Evolutionary conservation across 129 eudicot species (phyloP), one percentile per base, ranked within the genome.

Genomic region (Flaveria linearis): DNA sequence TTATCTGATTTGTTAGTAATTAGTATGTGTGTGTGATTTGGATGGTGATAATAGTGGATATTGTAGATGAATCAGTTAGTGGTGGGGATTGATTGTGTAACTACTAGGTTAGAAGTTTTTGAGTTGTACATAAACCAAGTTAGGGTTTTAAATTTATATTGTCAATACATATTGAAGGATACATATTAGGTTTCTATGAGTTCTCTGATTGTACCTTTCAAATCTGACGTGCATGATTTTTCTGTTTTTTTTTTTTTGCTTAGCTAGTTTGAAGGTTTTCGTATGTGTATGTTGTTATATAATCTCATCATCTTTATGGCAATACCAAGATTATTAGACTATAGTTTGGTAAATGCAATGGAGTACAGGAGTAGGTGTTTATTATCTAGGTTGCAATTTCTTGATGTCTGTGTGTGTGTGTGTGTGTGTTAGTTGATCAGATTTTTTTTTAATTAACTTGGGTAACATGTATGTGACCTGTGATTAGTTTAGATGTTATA

Each of bases 361-460:
- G 51, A 45, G 33, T 5, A 2, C 12, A 7, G 47, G 33, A 28
- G 7, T 75, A 23, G 77, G 79, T 75, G 61, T 39, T 16, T 58
- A 23, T 46, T 75, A 26, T 50, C 28, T 51, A 68, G 81, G 46
- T 55, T 41, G 22, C 16, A 20, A 76, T 55, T 51, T 66, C 28
- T 16, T 60, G 16, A 18, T 39, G 73, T 9, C 0, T 1, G 39
- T 18, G 65, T 75, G 12, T 1, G 39, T 1, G 39, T 18, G 65
- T 75, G 12, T 1, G 39, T 18, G 65, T 75, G 78, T 45, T 25
- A 11, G 3, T 70, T 7, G 45, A 26, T 49, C 14, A 70, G 22
- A 12, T 10, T 20, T 30, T 9, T 1, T 65, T 28, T 26, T 13
- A 42, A 4, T 7, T 62, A 28, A 65, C 25, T 2, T 65, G 13